Evolutionary conservation across 2,329 filamentous ascomycete species (phyloP), one percentile per base, ranked within the genome.

Genomic region (Pyrenochaeta sp.): DNA sequence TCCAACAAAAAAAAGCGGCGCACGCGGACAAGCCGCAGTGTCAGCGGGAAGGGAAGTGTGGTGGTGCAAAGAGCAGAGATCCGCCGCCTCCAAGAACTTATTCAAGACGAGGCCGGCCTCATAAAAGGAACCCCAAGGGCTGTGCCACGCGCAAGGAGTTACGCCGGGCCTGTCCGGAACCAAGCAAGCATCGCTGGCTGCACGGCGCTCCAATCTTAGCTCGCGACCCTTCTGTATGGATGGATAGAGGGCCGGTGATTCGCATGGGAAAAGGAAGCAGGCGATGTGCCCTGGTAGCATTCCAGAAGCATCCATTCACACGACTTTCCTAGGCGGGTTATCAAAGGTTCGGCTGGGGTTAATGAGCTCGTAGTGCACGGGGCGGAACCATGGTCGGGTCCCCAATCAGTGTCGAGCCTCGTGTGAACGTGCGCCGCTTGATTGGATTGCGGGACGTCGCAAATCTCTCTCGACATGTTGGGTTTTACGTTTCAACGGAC

Each of bases 71-170:
- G 29, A 35, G 31, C 19, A 18, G 19, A 20, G 41, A 47, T 41
- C 37, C 22, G 22, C 42, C 53, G 43, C 41, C 31, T 57, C 38
- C 41, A 54, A 44, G 28, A 45, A 36, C 41, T 42, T n/a, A n/a
- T n/a, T n/a, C n/a, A n/a, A 53, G 51, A 58, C 35, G 40, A 45
- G 39, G 37, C 47, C 42, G 24, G 36, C 41, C 49, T 56, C 48
- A 55, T 57, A 52, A 61, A 32, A 43, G 19, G 32, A 21, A 44
- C 19, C 39, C 38, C 28, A 27, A 22, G 10, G 21, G 13, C 41
- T 46, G 38, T 44, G 44, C 39, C 41, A 35, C 46, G 34, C 35
- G 35, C 29, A 23, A 37, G n/a, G n/a, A n/a, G n/a, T n/a, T n/a
- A n/a, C n/a, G n/a, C n/a, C n/a, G n/a, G n/a, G n/a, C n/a, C n/a